Evolutionary conservation across 805 yeast genomes (phyloP).

Genomic region (Priceomyces melissophilus): DNA sequence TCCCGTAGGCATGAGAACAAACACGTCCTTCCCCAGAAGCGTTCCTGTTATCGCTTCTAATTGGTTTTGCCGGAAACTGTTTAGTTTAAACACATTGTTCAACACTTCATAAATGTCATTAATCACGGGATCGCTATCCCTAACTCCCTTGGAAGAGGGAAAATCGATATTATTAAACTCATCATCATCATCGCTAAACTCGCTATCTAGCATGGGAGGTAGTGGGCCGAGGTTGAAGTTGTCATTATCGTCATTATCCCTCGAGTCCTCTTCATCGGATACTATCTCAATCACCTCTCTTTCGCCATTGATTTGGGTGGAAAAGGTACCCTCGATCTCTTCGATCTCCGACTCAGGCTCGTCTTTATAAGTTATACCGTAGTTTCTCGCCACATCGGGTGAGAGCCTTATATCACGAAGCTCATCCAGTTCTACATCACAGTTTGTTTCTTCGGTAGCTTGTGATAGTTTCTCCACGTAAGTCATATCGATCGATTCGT

Average conservation of each 20-base stretch:
- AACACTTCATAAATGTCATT: conserved; percentile 61
- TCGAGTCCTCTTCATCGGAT: conserved; percentile 30
- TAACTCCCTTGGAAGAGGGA: conserved; percentile 16
- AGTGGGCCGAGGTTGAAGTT: neutral
- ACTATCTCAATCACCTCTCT: conserved; percentile 37
- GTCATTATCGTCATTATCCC: neutral
- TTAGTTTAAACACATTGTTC: conserved; percentile 56
- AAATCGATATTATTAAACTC: conserved; percentile 19
- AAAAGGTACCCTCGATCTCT: conserved; percentile 19
- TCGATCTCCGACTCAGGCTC: conserved; percentile 10
- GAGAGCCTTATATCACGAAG: conserved; percentile 26
- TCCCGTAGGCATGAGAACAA: conserved; percentile 97
- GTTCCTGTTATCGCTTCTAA: conserved; percentile 81
- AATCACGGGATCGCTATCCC: conserved; percentile 55
- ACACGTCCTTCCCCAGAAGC: conserved; percentile 75
- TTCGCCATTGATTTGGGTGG: conserved; percentile 41
- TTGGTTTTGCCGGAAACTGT: conserved; percentile 76
- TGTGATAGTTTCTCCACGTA: conserved; percentile 9
- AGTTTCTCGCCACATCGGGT: conserved; percentile 31
- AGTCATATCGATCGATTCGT: conserved; percentile 12
- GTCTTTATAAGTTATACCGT: conserved; percentile 22
- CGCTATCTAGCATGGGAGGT: conserved; percentile 10
- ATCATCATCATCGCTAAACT: conserved; percentile 35
- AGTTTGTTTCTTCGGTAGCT: conserved; percentile 8
- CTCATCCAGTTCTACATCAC: conserved; percentile 15